Evolutionary conservation across 257 asterid species (phyloP), one percentile per base, ranked within the genome.

Genomic region (Solanum paucissectum): DNA sequence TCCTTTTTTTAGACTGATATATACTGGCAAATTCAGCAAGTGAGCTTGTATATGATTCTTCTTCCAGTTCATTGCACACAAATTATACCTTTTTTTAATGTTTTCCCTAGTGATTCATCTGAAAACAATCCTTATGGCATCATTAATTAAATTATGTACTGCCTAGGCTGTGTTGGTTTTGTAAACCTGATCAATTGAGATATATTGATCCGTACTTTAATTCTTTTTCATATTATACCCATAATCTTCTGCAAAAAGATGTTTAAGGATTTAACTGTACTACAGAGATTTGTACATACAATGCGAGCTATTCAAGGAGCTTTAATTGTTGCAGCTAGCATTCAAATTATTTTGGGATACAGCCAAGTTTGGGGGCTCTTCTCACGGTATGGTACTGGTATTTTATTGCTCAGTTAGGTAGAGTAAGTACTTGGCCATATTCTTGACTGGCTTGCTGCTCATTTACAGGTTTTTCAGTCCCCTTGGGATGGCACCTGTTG

Each of bases 261-360:
- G 73, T 86, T 86, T 73, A 49, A 85, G 38, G 60, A 86, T 46
- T 69, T 34, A 12, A 72, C 23, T 9, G 6, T 73, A 55, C 83
- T 55, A 87, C 91, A 97, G 99, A 93, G 99, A 91, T 97, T 97
- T 87, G 89, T 93, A 52, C 96, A 95, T 33, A 92, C 98, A 32
- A 97, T 97, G 99, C 94, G 98, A 92, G 99, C 99, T 87, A 92
- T 94, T 91, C 99, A 97, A 94, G 99, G 99, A 88, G 98, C 99
- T 83, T 88, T 97, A 20, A 97, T 95, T 86, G 96, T 95, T 88
- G 99, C 99, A 85, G 89, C 99, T 12, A 95, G 95, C 91, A 93
- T 97, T 88, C 99, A 95, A 89, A 95, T 97, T 89, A 91, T 97
- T 88, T 93, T 97, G 75, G 99, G 99, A 68, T 95, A 94, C 94